Percentiles rank a stretch among this genome's conserved stretches.
phyloP scores from a whole-genome alignment of 208 protist genomes.

The Acanthamoeba lenticulata region DNA sequence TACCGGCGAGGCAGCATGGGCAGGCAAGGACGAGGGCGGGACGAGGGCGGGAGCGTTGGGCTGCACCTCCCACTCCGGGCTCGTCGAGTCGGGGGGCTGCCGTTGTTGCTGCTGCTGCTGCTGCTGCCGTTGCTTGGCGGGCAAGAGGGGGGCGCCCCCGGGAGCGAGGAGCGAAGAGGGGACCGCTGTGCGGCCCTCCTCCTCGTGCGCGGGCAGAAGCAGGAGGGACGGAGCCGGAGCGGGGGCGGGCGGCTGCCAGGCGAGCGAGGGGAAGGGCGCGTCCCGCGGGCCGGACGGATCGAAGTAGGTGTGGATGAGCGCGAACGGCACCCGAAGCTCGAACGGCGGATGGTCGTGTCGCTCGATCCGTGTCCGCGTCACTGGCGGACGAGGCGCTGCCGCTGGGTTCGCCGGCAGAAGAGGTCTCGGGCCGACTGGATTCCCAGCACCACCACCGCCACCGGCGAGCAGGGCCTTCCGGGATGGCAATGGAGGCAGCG shows the following conservation, averaged over 20 bases:
- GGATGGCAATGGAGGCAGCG: background rate
- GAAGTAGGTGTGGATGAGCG: background rate
- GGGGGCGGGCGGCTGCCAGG: background rate
- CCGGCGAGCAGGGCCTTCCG: background rate
- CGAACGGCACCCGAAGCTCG: slow-evolving; percentile 7
- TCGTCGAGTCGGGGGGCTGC: no score
- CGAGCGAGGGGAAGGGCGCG: background rate
- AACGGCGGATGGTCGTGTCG: slow-evolving; percentile 2
- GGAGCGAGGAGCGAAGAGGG: background rate
- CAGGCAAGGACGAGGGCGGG: no score
- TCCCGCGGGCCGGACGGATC: background rate
- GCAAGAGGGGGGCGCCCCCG: no score
- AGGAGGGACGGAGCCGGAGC: background rate
- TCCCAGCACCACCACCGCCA: no score
- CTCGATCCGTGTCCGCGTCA: background rate
- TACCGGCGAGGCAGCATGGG: no score
- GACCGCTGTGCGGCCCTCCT: no score
- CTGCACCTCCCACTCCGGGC: slow-evolving; percentile 12
- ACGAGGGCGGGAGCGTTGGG: no score
- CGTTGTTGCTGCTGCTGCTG: no score
- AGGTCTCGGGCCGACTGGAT: no score
- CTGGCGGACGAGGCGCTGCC: background rate
- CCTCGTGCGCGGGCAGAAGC: background rate
- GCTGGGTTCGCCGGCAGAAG: background rate
- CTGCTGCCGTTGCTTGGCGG: no score